phyloP scores from a whole-genome alignment of 352 stramenopile genomes.

The Phytophthora fragariaefolia region DNA sequence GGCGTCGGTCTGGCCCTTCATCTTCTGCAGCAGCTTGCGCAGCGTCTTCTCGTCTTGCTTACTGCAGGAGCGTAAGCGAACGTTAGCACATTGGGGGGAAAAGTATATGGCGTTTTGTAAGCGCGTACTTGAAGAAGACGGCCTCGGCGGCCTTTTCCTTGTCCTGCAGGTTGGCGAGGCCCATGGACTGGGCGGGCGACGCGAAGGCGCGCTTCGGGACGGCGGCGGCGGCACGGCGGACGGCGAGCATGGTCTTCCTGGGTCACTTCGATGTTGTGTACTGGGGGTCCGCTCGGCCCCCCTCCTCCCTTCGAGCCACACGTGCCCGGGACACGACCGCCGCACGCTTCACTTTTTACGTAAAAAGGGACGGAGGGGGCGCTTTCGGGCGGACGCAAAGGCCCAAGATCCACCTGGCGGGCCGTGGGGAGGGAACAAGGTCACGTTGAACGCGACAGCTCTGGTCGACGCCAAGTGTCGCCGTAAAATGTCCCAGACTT shows the following conservation, averaged over 20 bases:
- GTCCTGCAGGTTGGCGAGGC: conserved; percentile 57
- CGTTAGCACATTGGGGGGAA: too few relatives aligned
- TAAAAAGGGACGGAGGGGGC: conserved; percentile 25
- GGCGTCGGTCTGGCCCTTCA: conserved; percentile 83
- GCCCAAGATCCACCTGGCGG: background rate
- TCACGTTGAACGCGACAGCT: background rate
- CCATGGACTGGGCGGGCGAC: conserved; percentile 52
- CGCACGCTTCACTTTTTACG: conserved; percentile 43
- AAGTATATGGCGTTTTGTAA: conserved; percentile 14
- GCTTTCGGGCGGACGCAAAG: conserved; percentile 4
- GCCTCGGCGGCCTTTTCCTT: conserved; percentile 83
- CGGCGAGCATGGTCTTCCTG: conserved; percentile 59
- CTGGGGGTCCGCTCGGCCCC: conserved; percentile 22
- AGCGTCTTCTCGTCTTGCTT: conserved; percentile 90
- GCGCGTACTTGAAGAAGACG: conserved; percentile 86
- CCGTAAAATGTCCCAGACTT: conserved; percentile 10
- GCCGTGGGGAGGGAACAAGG: background rate
- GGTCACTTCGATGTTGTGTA: conserved; percentile 23
- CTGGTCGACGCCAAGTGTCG: conserved; percentile 16
- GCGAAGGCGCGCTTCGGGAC: conserved; percentile 59
- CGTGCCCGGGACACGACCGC: conserved; percentile 17
- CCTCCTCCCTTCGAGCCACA: conserved; percentile 22
- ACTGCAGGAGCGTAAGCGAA: conserved; percentile 37
- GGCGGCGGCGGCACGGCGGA: conserved; percentile 57
- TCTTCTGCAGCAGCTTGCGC: conserved; percentile 88